phyloP scores from a whole-genome alignment of 2,329 filamentous ascomycete genomes.

The Xylaria sp. region DNA sequence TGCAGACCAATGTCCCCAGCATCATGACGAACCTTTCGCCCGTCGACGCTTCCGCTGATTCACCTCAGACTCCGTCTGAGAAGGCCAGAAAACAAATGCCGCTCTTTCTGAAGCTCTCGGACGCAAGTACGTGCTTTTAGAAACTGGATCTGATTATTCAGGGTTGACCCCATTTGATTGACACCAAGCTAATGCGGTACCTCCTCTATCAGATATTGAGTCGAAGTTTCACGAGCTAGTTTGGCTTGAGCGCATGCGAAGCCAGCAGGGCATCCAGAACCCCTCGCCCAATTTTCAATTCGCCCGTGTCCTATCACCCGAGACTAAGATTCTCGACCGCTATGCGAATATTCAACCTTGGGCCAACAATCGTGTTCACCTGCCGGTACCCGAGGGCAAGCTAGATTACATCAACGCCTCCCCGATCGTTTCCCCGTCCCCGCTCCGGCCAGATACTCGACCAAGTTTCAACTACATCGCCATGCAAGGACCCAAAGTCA shows the following conservation, averaged over 20 bases:
- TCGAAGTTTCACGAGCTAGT: slow-evolving; percentile 63
- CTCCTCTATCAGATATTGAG: slow-evolving; percentile 56
- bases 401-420: slow-evolving; percentile 88
- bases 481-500: slow-evolving; percentile 87
- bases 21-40: slow-evolving; percentile 50
- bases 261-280: slow-evolving; percentile 54
- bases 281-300: slow-evolving; percentile 51
- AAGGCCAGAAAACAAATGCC: slow-evolving; percentile 52
- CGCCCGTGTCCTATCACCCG: slow-evolving; percentile 65
- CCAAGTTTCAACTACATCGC: slow-evolving; percentile 78
- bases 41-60: slow-evolving; percentile 48
- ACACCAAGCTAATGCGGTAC: background rate
- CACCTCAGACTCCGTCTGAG: slow-evolving; percentile 28
- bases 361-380: slow-evolving; percentile 83
- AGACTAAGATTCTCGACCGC: slow-evolving; percentile 75
- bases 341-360: slow-evolving; percentile 93
- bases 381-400: slow-evolving; percentile 77
- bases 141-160: background rate
- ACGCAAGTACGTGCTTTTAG: slow-evolving; percentile 54
- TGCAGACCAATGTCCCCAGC: slow-evolving; percentile 39
- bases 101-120: slow-evolving; percentile 61
- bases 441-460: slow-evolving; percentile 49
- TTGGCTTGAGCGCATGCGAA: slow-evolving; percentile 63
- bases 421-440: slow-evolving; percentile 67
- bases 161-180: background rate